These are phyloP conservation scores for Truncatella angustata DNA, from an alignment of 2,329 filamentous ascomycete genomes.

Conservation along the genomic window DNA sequence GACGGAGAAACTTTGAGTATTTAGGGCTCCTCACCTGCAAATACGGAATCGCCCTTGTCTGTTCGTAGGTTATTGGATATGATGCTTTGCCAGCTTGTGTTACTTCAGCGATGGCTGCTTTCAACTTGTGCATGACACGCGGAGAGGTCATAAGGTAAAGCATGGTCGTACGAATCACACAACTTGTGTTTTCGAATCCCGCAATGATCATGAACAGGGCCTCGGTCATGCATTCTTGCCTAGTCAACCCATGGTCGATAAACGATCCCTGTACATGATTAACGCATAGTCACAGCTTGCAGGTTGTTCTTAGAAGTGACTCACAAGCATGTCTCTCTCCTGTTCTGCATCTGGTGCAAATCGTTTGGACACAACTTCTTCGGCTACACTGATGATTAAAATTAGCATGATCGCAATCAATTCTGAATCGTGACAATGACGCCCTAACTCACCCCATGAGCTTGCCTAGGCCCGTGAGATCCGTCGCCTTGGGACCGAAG, in stretches of 20 bases:
- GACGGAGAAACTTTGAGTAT: too few species aligned
- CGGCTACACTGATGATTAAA: slow-evolving; percentile 14
- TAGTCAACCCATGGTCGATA: slow-evolving; percentile 25
- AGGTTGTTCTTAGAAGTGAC: slow-evolving; percentile 5
- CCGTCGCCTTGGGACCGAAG: slow-evolving; percentile 18
- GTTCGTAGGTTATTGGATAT: neutral
- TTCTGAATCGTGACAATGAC: neutral
- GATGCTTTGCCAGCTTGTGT: slow-evolving; percentile 19
- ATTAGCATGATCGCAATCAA: too few species aligned
- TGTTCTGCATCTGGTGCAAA: slow-evolving; percentile 9
- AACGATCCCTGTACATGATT: slow-evolving; percentile 22
- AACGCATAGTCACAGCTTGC: neutral
- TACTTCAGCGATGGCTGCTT: slow-evolving; percentile 39
- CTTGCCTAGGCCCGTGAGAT: slow-evolving; percentile 16
- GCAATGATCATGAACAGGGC: slow-evolving; percentile 21
- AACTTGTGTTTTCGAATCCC: slow-evolving; percentile 49
- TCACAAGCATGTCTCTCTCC: slow-evolving; percentile 18
- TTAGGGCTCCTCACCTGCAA: neutral
- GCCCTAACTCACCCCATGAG: neutral
- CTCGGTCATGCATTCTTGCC: slow-evolving; percentile 25
- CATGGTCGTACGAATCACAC: slow-evolving; percentile 43
- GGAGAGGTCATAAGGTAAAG: slow-evolving; percentile 46
- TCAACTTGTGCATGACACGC: slow-evolving; percentile 38
- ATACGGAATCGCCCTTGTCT: neutral
- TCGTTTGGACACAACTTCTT: slow-evolving; percentile 15